Evolutionary conservation across 345 rosid species (phyloP).

Genomic region (Camelina neglecta): DNA sequence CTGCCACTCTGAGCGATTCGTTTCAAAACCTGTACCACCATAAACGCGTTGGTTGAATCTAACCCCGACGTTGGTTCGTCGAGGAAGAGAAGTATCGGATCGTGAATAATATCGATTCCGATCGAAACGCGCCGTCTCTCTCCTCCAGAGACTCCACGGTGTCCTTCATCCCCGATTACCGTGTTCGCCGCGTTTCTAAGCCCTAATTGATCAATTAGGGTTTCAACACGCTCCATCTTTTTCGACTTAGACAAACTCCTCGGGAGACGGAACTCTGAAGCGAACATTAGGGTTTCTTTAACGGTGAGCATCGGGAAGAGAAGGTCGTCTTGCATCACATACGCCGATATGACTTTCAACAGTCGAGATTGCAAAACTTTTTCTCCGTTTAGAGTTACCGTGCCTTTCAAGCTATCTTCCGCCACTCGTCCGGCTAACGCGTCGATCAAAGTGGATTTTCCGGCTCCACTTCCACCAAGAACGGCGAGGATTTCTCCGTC

Average conservation of each 20-base stretch:
- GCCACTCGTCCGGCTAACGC: conserved; percentile 83
- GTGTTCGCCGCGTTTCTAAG: conserved; percentile 83
- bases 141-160: conserved; percentile 94
- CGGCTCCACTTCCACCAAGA: conserved; percentile 90
- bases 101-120: conserved; percentile 86
- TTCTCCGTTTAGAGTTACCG: conserved; percentile 71
- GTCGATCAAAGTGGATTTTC: conserved; percentile 86
- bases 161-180: conserved; percentile 92
- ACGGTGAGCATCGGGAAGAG: conserved; percentile 91
- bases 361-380: conserved; percentile 59
- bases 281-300: conserved; percentile 86
- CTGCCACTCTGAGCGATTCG: conserved; percentile 90
- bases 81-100: conserved; percentile 80
- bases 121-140: conserved; percentile 93
- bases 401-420: conserved; percentile 64
- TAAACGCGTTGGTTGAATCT: conserved; percentile 90
- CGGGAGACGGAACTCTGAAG: conserved; percentile 89
- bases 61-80: conserved; percentile 96
- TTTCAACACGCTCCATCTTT: conserved; percentile 76
- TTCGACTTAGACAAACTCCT: conserved; percentile 70
- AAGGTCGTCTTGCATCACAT: conserved; percentile 96
- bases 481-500: conserved; percentile 89
- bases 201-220: conserved; percentile 84
- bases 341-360: conserved; percentile 84
- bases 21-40: conserved; percentile 89